Conservation (phyloP, 2,329 filamentous ascomycete genomes). For the Pseudogymnoascus sp. region DNA sequence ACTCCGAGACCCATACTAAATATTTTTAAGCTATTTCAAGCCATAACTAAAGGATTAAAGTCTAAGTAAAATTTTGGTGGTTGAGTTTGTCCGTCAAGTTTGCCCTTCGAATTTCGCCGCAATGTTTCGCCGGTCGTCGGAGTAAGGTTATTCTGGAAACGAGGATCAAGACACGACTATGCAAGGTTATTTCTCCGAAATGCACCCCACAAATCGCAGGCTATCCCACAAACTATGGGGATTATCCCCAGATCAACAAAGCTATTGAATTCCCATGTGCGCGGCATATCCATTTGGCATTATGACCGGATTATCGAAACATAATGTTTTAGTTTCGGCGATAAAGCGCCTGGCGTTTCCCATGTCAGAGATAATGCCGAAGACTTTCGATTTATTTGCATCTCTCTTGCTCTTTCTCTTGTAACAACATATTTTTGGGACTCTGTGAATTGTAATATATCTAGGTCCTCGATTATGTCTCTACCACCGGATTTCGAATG, state of each 20-base stretch:
- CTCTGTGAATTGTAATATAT: background rate
- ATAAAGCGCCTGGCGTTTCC: background rate
- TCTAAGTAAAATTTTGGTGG: background rate
- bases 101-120: background rate
- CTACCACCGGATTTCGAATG: constrained; percentile 34
- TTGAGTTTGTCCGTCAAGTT: background rate
- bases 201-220: background rate
- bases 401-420: background rate
- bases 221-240: background rate
- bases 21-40: background rate
- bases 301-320: background rate
- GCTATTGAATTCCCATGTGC: background rate
- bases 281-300: background rate
- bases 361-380: background rate
- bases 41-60: background rate
- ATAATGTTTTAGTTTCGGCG: background rate
- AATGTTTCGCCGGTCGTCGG: background rate
- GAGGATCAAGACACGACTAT: background rate
- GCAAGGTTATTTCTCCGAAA: background rate
- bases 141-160: background rate
- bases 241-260: background rate
- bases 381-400: background rate
- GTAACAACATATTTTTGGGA: background rate
- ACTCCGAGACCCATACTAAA: background rate
- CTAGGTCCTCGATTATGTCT: constrained; percentile 2